phyloP scores from a whole-genome alignment of 805 yeast species.

The Saccharomycopsis capsularis region DNA sequence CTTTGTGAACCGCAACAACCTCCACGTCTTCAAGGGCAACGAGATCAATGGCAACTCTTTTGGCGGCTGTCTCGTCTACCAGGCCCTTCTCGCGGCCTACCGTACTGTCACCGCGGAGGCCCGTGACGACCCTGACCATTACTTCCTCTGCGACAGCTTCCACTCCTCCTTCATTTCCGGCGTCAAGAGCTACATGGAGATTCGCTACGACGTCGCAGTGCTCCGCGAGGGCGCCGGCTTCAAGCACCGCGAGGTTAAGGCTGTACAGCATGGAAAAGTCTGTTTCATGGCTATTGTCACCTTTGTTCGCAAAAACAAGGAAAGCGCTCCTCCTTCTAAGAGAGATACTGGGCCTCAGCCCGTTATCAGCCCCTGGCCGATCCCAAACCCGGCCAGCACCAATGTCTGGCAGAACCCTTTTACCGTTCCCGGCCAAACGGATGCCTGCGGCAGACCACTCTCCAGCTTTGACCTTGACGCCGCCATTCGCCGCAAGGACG shows the following conservation, averaged over 20 bases:
- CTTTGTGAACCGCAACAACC: background rate
- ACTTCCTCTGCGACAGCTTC: background rate
- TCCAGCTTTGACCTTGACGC: background rate
- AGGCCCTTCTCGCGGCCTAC: constrained; percentile 3
- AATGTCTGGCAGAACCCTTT: constrained; percentile 1
- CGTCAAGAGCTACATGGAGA: no score
- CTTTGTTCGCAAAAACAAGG: constrained; percentile 6
- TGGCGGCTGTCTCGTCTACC: constrained; percentile 13
- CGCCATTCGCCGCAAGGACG: no score
- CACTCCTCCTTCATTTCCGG: constrained; percentile 2
- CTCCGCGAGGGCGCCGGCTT: constrained; percentile 5
- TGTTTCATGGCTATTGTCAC: background rate
- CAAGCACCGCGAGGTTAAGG: constrained; percentile 4
- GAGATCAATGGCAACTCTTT: background rate
- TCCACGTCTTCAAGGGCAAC: constrained; percentile 4
- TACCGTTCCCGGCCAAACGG: background rate
- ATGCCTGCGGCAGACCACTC: no score
- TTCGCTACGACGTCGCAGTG: constrained; percentile 1
- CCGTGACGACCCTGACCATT: background rate
- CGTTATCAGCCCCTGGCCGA: background rate
- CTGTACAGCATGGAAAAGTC: background rate
- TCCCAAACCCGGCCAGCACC: background rate
- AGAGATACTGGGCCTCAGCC: constrained; percentile 8
- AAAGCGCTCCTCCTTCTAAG: no score
- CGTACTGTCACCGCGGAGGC: background rate